Conservation (phyloP, 2,329 filamentous ascomycete genomes). For the Colletotrichum sp. region DNA sequence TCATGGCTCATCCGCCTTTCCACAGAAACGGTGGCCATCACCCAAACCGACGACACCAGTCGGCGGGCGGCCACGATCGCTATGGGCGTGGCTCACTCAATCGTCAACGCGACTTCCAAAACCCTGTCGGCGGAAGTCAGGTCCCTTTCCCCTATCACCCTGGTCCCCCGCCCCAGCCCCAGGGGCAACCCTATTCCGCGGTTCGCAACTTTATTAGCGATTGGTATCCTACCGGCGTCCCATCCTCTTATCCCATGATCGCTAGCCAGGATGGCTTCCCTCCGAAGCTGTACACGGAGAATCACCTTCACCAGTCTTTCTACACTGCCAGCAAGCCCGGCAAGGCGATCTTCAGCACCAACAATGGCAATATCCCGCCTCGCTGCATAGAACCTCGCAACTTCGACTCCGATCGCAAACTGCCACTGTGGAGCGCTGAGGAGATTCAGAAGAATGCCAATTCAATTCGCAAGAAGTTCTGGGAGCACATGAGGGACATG, state of each 20-base stretch:
- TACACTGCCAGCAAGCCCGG: conserved; percentile 37
- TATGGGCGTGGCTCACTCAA: background rate
- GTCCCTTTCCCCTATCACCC: background rate
- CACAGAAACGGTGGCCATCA: background rate
- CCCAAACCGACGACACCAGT: background rate
- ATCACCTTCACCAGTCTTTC: conserved; percentile 39
- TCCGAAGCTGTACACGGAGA: conserved; percentile 37
- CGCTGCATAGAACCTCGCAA: conserved; percentile 27
- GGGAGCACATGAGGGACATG: conserved; percentile 40
- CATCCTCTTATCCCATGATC: conserved; percentile 37
- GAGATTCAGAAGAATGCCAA: conserved; percentile 45
- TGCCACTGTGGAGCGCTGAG: conserved; percentile 43
- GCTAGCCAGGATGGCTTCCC: conserved; percentile 26
- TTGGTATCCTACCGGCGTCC: too few relatives aligned
- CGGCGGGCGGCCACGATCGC: background rate
- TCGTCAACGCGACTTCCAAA: background rate
- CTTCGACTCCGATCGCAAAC: conserved; percentile 29
- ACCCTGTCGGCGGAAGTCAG: background rate
- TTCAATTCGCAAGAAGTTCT: conserved; percentile 40
- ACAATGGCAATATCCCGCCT: conserved; percentile 31
- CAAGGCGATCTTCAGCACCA: conserved; percentile 45
- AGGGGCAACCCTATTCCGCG: background rate
- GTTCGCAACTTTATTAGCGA: background rate
- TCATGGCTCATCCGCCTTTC: background rate
- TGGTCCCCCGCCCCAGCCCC: background rate